These are phyloP conservation scores for Cryptococcus sp. DNA, from an alignment of 1,284 basidiomycete species.

Conservation along the genomic window DNA sequence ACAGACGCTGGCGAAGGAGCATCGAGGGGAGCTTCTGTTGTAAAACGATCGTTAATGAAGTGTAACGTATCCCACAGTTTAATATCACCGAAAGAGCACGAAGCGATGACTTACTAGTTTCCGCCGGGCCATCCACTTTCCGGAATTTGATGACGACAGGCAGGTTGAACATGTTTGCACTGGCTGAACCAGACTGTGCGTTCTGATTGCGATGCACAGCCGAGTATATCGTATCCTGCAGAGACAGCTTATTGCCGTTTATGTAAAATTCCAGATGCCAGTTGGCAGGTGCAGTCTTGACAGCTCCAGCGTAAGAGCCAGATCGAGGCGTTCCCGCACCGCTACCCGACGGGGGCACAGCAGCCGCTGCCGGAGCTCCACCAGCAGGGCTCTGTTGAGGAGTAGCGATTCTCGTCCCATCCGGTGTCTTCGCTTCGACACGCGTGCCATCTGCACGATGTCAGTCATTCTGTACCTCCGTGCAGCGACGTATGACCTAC, in stretches of 20 bases:
- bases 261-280: constrained; percentile 97
- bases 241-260: constrained; percentile 76
- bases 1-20: constrained; percentile 45
- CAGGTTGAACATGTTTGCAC: constrained; percentile 12
- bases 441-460: constrained; percentile 71
- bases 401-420: constrained; percentile 89
- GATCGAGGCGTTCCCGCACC: constrained; percentile 53
- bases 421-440: constrained; percentile 92
- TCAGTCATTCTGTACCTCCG: constrained; percentile 1
- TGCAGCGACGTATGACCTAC: constrained; percentile 49
- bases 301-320: constrained; percentile 86
- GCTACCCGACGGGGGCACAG: constrained; percentile 30
- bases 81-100: not conserved
- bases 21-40: constrained; percentile 27
- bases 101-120: constrained; percentile 36
- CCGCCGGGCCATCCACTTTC: constrained; percentile 82
- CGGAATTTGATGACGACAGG: constrained; percentile 73
- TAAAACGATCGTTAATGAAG: not conserved
- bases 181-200: constrained; percentile 3
- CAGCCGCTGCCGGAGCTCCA: constrained; percentile 6
- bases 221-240: constrained; percentile 93
- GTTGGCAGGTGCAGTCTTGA: constrained; percentile 87
- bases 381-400: constrained; percentile 59
- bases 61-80: too few relatives aligned
- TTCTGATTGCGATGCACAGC: constrained; percentile 68